Base-by-base conservation (phyloP, 768 basidiomycete genomes). In the Lactifluus subvellereus region DNA sequence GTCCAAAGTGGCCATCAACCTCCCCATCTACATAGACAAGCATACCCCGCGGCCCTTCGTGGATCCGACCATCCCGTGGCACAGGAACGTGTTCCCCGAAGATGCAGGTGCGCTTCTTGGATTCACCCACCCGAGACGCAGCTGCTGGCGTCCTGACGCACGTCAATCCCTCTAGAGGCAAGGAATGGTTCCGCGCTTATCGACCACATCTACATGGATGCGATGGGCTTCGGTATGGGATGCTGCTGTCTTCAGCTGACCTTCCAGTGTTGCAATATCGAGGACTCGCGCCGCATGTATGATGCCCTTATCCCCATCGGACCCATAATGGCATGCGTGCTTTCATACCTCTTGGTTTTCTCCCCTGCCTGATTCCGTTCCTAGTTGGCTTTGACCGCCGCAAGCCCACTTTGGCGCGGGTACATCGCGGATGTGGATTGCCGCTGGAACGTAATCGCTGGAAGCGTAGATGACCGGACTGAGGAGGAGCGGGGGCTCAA, bases 211-310 rank as follows among this genome's bases (percentile, higher is more conserved):
- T 98, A 98, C 73, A 83, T 98, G 79, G 97, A 99, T 73, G 95
- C 97, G 9, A 98, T 98, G 97, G 96, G 95, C 33, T 99, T 99
- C 73, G 97, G 97, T 52, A 99, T 98, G 97, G 97, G 97, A 6
- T 98, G 96, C 68, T 96, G 93, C 70, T 98, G 97, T 74, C 79
- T 99, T 56, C 97, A 99, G 71, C 81, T 98, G 64, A 99, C 97
- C 14, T 98, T 98, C 77, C 97, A 99, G 74, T 89, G 94, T 3
- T 97, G 93, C 75, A 94, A 93, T 76, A 86, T 99, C 32, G 81
- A 83, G 37, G 94, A 99, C 72, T 94, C 97, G 11, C 81, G 93
- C 71, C 80, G 91, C 59, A 85, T 98, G 76, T 99, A 99, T 72
- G 97, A 99, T 72, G 91, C 91, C n/a, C 79, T 99, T 55, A 87